These are phyloP conservation scores for Jatropha curcas DNA, from an alignment of 345 rosid species.

Conservation along the genomic window DNA sequence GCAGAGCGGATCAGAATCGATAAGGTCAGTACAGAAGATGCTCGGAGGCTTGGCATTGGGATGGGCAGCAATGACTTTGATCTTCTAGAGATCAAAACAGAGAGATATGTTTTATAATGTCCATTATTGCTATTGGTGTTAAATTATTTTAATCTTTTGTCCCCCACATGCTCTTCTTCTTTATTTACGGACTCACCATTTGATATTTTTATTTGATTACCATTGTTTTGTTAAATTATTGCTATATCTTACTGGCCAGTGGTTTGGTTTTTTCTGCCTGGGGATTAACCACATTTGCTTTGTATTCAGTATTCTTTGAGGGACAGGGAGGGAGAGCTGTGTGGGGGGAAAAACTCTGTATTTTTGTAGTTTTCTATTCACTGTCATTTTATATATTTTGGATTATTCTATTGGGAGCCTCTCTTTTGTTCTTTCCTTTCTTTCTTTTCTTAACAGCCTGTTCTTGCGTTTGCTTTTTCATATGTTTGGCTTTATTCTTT, in stretches of 20 bases:
- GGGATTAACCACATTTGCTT: conserved; percentile 9
- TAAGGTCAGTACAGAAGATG: conserved; percentile 36
- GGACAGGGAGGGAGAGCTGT: background rate
- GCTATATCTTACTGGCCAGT: background rate
- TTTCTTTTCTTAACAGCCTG: background rate
- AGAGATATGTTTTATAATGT: conserved; percentile 1
- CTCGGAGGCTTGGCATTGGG: conserved; percentile 53
- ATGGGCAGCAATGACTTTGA: conserved; percentile 47
- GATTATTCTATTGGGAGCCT: background rate
- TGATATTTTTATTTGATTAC: conserved; percentile 20
- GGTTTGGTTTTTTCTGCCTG: background rate
- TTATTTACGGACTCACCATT: conserved; percentile 8
- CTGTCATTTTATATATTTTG: conserved; percentile 2
- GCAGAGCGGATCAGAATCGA: conserved; percentile 67
- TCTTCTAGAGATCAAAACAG: conserved; percentile 36
- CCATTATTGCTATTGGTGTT: background rate
- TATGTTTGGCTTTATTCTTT: conserved; percentile 1
- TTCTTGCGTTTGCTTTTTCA: background rate
- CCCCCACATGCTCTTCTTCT: conserved; percentile 1
- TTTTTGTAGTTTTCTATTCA: background rate
- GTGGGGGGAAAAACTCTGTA: conserved; percentile 4
- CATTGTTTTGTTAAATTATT: conserved; percentile 22
- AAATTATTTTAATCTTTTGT: conserved; percentile 14
- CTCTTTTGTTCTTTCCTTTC: background rate
- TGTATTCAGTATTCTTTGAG: conserved; percentile 21